Conservation (phyloP, 768 basidiomycete genomes). For the Kwoniella dejecticola region DNA sequence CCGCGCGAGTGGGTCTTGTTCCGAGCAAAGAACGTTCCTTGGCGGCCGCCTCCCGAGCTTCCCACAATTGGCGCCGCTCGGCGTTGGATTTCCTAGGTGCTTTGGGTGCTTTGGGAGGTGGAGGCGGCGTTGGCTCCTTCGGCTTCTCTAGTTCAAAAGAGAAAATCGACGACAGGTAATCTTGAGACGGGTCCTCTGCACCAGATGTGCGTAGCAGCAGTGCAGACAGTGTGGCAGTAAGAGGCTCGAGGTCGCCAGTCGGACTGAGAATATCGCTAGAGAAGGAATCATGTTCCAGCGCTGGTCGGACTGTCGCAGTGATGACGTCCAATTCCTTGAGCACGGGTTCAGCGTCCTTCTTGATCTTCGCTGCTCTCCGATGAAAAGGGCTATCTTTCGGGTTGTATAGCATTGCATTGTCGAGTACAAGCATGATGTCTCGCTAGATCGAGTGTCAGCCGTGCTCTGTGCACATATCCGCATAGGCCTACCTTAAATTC, state of each 20-base stretch:
- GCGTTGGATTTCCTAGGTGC: slow-evolving; percentile 24
- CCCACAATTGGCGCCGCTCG: slow-evolving; percentile 27
- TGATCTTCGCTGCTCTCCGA: slow-evolving; percentile 69
- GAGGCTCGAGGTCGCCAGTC: slow-evolving; percentile 78
- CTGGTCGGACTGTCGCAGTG: not conserved
- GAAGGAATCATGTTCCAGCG: too few species aligned
- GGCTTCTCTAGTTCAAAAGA: slow-evolving; percentile 66
- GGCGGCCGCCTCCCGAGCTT: slow-evolving; percentile 28
- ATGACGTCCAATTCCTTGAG: slow-evolving; percentile 57
- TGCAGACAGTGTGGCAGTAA: slow-evolving; percentile 65
- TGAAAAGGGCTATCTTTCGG: slow-evolving; percentile 69
- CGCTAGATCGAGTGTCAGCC: slow-evolving; percentile 43
- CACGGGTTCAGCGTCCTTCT: slow-evolving; percentile 58
- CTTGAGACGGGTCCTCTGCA: slow-evolving; percentile 60
- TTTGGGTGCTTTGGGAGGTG: slow-evolving; percentile 50
- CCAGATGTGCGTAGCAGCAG: slow-evolving; percentile 57
- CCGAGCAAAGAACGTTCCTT: slow-evolving; percentile 21
- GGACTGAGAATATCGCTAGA: too few species aligned
- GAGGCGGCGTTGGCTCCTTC: slow-evolving; percentile 67
- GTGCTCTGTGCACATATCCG: too few species aligned
- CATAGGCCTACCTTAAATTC: slow-evolving; percentile 67
- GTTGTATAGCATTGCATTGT: slow-evolving; percentile 89
- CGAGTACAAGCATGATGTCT: slow-evolving; percentile 80
- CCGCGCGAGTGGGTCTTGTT: slow-evolving; percentile 33
- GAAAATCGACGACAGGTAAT: slow-evolving; percentile 69